Evolutionary conservation across 345 rosid species (phyloP).

Genomic region (Brassica rapa): DNA sequence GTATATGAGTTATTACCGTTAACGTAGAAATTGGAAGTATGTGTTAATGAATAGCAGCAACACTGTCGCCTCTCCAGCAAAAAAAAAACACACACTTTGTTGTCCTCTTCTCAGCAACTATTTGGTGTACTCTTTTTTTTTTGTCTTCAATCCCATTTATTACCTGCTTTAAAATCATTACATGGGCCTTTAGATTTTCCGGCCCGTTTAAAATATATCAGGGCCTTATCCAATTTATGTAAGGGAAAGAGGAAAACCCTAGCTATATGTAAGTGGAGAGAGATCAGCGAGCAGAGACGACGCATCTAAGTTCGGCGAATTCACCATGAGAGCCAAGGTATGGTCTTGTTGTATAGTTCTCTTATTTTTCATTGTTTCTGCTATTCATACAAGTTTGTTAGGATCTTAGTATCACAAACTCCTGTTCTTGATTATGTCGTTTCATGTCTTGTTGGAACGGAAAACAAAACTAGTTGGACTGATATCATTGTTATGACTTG

Average conservation of each 20-base stretch:
- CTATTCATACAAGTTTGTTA: not conserved
- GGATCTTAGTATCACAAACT: not conserved
- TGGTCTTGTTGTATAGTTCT: not conserved
- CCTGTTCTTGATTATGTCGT: not conserved
- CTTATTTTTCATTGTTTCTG: not conserved
- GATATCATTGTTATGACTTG: not conserved
- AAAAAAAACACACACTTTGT: not conserved
- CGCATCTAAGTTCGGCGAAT: slow-evolving; percentile 6
- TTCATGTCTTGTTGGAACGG: not conserved
- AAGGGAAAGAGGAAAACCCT: slow-evolving; percentile 20
- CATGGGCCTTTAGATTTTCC: not conserved
- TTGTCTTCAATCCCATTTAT: not conserved
- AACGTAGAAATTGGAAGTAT: slow-evolving; percentile 26
- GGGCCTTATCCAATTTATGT: not conserved
- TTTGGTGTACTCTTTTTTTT: no score
- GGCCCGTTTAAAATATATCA: slow-evolving; percentile 5
- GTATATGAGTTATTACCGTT: slow-evolving; percentile 7
- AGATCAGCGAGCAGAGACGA: not conserved
- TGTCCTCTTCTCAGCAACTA: slow-evolving; percentile 13
- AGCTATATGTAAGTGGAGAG: slow-evolving; percentile 14
- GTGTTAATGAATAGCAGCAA: slow-evolving; percentile 2
- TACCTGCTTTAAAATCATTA: not conserved
- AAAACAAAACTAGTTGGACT: not conserved
- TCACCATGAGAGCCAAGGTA: slow-evolving; percentile 40
- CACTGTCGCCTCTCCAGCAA: not conserved